Percentiles rank a stretch among this genome's conserved stretches.
Evolutionary conservation across 495 filamentous ascomycete genomes (phyloP).

Genomic region (Xanthoparmelia taractica): DNA sequence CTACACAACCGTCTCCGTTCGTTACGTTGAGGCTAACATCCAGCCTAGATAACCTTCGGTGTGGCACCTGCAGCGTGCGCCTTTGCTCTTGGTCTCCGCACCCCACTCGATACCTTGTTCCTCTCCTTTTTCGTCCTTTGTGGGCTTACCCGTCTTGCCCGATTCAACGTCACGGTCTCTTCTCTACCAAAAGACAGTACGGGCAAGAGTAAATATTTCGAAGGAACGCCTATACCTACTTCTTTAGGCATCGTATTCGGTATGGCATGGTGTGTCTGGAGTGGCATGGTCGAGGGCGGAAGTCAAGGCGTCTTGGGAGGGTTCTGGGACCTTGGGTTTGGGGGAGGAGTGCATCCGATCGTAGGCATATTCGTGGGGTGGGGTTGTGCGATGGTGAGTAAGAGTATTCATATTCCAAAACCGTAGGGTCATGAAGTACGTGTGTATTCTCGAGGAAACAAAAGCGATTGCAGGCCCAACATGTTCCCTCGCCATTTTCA

Average conservation of each 20-base stretch:
- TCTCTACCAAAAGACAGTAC: constrained; percentile 81
- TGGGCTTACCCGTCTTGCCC: constrained; percentile 84
- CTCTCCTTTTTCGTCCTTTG: constrained; percentile 90
- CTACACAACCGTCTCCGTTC: neutral
- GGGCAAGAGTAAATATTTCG: constrained; percentile 90
- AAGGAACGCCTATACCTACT: constrained; percentile 93
- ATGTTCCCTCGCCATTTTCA: neutral
- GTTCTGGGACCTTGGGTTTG: constrained; percentile 66
- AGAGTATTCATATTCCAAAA: constrained; percentile 94
- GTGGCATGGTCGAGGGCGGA: constrained; percentile 77
- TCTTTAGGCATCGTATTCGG: constrained; percentile 67
- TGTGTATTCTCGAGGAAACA: neutral
- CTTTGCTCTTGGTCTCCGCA: constrained; percentile 85
- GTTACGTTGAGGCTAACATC: neutral
- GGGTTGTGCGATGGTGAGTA: constrained; percentile 89
- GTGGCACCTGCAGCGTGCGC: constrained; percentile 78
- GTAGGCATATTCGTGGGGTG: constrained; percentile 72
- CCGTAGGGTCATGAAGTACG: constrained; percentile 43
- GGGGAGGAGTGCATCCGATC: constrained; percentile 77
- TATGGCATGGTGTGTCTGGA: constrained; percentile 83
- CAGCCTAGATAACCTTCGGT: constrained; percentile 81
- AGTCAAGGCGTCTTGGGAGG: constrained; percentile 61
- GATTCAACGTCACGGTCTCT: constrained; percentile 92
- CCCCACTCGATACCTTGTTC: constrained; percentile 73
- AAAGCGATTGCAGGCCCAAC: neutral